Evolutionary conservation across 2,329 filamentous ascomycete genomes (phyloP).

Genomic region (Dactylellina haptotyla): DNA sequence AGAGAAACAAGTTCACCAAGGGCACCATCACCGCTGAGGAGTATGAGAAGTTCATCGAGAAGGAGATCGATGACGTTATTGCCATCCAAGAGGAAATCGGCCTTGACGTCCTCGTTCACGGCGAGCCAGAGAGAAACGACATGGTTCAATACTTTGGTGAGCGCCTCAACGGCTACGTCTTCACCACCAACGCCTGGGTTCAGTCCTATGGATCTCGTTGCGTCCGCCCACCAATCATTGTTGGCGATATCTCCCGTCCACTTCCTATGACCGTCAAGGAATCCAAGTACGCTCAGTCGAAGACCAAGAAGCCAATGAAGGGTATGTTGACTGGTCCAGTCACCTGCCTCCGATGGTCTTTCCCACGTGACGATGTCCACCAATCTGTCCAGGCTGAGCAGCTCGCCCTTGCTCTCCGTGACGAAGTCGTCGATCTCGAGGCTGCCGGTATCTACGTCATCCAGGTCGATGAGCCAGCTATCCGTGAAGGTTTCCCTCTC

Average conservation of each 20-base stretch:
- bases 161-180: slow-evolving; percentile 93
- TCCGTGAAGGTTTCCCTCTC: slow-evolving; percentile 98
- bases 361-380: slow-evolving; percentile 99
- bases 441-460: slow-evolving; percentile 96
- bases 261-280: slow-evolving; percentile 99
- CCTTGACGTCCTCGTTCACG: slow-evolving; percentile 96
- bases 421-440: slow-evolving; percentile 98
- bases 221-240: slow-evolving; percentile 96
- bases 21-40: slow-evolving; percentile 89
- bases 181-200: slow-evolving; percentile 99
- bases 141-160: slow-evolving; percentile 99
- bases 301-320: slow-evolving; percentile 99
- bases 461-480: slow-evolving; percentile 98
- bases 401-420: slow-evolving; percentile 95
- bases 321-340: slow-evolving; percentile 99
- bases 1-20: slow-evolving; percentile 99
- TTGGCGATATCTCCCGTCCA: slow-evolving; percentile 97
- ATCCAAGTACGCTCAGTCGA: slow-evolving; percentile 95
- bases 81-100: slow-evolving; percentile 98
- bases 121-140: slow-evolving; percentile 99
- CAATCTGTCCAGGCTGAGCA: slow-evolving; percentile 99
- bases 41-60: slow-evolving; percentile 99
- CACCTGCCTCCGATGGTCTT: slow-evolving; percentile 98
- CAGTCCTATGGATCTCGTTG: slow-evolving; percentile 98
- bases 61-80: slow-evolving; percentile 95